phyloP scores from a whole-genome alignment of 306 rosid genomes.

The Pyrus pyrifolia region DNA sequence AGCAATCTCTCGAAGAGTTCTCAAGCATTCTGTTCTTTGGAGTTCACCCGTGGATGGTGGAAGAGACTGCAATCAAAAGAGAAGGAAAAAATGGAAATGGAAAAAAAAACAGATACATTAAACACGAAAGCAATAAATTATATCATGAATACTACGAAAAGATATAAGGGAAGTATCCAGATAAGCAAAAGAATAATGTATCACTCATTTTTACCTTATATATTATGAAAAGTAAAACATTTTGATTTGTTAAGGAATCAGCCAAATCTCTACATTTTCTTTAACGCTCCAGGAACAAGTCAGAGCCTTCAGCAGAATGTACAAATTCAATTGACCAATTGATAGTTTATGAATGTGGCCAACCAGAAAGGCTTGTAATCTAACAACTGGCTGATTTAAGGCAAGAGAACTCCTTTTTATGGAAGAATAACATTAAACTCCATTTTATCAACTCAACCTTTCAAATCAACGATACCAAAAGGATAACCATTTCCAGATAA shows the following conservation, averaged over 20 bases:
- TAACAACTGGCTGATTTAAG: neutral
- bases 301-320: neutral
- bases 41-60: constrained; percentile 81
- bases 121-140: neutral
- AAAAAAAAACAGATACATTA: neutral
- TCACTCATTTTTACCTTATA: neutral
- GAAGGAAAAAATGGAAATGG: neutral
- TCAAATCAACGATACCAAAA: neutral
- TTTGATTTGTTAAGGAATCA: neutral
- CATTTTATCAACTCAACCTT: neutral
- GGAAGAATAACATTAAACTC: neutral
- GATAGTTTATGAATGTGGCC: neutral
- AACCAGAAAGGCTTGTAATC: neutral
- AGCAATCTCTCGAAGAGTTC: constrained; percentile 77
- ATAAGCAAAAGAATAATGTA: neutral
- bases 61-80: constrained; percentile 57
- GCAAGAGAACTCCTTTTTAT: neutral
- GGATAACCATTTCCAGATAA: too few species aligned
- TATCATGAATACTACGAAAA: neutral
- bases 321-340: neutral
- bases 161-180: too few species aligned
- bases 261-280: neutral
- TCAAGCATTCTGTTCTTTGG: constrained; percentile 88
- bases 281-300: neutral
- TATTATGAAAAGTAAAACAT: neutral